These are phyloP conservation scores for Aureobasidium sp. DNA, from an alignment of 2,329 filamentous ascomycete genomes.

Conservation along the genomic window DNA sequence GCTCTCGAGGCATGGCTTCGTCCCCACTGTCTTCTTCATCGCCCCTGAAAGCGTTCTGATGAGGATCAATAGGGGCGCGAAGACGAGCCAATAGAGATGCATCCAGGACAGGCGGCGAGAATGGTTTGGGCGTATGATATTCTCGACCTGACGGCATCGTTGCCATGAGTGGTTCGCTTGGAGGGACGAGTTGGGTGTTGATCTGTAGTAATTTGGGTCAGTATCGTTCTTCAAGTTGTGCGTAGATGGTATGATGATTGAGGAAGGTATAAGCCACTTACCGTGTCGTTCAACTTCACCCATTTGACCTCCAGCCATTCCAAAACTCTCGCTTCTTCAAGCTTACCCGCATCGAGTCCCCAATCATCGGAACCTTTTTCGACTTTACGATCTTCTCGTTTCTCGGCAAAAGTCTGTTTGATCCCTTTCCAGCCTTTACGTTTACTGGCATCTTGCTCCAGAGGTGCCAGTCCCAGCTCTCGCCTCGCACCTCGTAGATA, in stretches of 20 bases:
- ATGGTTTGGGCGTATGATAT: slow-evolving; percentile 78
- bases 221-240: background rate
- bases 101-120: slow-evolving; percentile 70
- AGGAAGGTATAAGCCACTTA: slow-evolving; percentile 47
- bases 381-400: slow-evolving; percentile 80
- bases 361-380: slow-evolving; percentile 73
- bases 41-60: slow-evolving; percentile 46
- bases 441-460: slow-evolving; percentile 42
- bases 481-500: slow-evolving; percentile 85
- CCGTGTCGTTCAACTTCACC: slow-evolving; percentile 93
- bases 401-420: slow-evolving; percentile 80
- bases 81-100: slow-evolving; percentile 66
- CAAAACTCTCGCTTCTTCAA: slow-evolving; percentile 87
- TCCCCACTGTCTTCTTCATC: slow-evolving; percentile 52
- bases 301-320: slow-evolving; percentile 91
- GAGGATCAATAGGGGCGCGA: slow-evolving; percentile 61
- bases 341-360: slow-evolving; percentile 85
- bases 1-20: slow-evolving; percentile 35
- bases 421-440: slow-evolving; percentile 68
- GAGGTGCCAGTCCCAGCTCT: slow-evolving; percentile 71
- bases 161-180: slow-evolving; percentile 74
- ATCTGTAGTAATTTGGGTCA: slow-evolving; percentile 58
- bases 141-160: slow-evolving; percentile 91
- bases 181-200: slow-evolving; percentile 81
- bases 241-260: background rate